Evolutionary conservation across 1,284 basidiomycete species (phyloP).

Genomic region (Inonotus hispidus): DNA sequence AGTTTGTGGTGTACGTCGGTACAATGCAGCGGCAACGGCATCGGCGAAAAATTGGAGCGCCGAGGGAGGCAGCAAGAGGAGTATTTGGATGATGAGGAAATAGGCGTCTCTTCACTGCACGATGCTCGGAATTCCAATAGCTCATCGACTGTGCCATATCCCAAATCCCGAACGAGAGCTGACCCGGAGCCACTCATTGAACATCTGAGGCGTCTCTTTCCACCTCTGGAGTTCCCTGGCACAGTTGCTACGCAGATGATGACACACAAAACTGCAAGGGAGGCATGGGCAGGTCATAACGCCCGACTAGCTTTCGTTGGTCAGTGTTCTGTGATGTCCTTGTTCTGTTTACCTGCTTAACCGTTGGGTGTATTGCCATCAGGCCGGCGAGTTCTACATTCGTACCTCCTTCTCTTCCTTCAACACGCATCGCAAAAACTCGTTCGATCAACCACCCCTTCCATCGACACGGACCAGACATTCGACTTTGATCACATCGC

Average conservation of each 20-base stretch:
- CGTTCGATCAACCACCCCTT: conserved; percentile 20
- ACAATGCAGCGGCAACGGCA: conserved; percentile 9
- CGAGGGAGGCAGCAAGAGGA: not conserved
- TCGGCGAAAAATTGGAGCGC: not conserved
- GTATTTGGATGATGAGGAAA: conserved; percentile 11
- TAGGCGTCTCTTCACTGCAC: not conserved
- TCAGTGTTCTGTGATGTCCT: conserved; percentile 29
- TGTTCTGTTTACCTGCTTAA: no score
- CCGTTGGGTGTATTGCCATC: no score
- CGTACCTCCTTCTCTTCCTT: conserved; percentile 69
- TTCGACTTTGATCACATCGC: conserved; percentile 51
- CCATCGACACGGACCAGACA: conserved; percentile 34
- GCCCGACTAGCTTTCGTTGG: conserved; percentile 65
- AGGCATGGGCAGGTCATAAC: conserved; percentile 62
- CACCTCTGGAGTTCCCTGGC: conserved; percentile 59
- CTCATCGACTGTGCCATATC: conserved; percentile 1
- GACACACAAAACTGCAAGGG: conserved; percentile 68
- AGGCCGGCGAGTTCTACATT: conserved; percentile 71
- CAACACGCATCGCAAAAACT: conserved; percentile 39
- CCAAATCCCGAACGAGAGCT: conserved; percentile 9
- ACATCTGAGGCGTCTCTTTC: conserved; percentile 59
- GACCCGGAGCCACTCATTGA: conserved; percentile 33
- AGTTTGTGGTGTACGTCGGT: conserved; percentile 5
- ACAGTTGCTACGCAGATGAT: conserved; percentile 66
- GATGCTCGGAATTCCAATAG: not conserved